Evolutionary conservation across 176 grass and related monocot genomes (phyloP).

Genomic region (Calamus simplicifolius): DNA sequence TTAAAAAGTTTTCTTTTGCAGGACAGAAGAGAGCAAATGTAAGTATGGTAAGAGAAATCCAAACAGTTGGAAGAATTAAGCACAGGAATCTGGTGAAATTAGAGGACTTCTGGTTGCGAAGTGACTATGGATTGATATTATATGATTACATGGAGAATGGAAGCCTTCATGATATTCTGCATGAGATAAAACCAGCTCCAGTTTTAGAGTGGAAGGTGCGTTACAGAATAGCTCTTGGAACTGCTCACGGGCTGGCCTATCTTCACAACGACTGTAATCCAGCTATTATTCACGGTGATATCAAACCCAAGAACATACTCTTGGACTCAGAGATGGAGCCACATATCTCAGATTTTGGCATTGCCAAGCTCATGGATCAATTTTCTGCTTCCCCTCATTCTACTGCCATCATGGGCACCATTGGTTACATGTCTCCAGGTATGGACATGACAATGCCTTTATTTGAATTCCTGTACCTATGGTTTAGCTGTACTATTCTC

Average conservation of each 20-base stretch:
- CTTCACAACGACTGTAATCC: slow-evolving; percentile 69
- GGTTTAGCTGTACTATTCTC: background rate
- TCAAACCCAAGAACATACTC: slow-evolving; percentile 87
- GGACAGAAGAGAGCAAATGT: slow-evolving; percentile 25
- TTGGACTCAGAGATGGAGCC: slow-evolving; percentile 62
- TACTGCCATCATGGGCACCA: slow-evolving; percentile 57
- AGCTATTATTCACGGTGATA: slow-evolving; percentile 64
- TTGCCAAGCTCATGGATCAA: slow-evolving; percentile 62
- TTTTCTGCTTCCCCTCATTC: slow-evolving; percentile 33
- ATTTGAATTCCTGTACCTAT: background rate
- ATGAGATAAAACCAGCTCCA: slow-evolving; percentile 29
- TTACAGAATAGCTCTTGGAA: slow-evolving; percentile 64
- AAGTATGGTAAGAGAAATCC: slow-evolving; percentile 68
- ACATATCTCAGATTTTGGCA: slow-evolving; percentile 90
- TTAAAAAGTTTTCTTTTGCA: slow-evolving; percentile 49
- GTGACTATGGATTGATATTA: slow-evolving; percentile 63
- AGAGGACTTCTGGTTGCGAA: slow-evolving; percentile 45
- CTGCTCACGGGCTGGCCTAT: slow-evolving; percentile 59
- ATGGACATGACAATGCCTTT: background rate
- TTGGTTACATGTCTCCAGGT: slow-evolving; percentile 87
- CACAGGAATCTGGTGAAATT: slow-evolving; percentile 73
- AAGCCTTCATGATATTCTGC: slow-evolving; percentile 72
- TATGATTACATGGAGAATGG: slow-evolving; percentile 80
- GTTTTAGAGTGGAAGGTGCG: slow-evolving; percentile 50
- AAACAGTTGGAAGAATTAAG: slow-evolving; percentile 55